phyloP scores from a whole-genome alignment of 306 rosid species.

The Fagus crenata region DNA sequence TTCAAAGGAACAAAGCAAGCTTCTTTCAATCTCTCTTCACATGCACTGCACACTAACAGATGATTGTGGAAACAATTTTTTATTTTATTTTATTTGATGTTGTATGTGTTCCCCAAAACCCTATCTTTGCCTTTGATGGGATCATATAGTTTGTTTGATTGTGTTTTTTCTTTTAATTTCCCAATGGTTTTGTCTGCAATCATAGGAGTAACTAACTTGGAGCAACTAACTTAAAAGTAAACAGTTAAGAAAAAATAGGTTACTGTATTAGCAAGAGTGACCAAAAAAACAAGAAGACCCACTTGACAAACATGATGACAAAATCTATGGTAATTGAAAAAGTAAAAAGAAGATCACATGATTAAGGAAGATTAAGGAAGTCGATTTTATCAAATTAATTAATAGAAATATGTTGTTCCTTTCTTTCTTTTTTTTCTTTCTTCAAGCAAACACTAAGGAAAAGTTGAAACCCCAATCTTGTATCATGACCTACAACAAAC shows the following conservation, averaged over 20 bases:
- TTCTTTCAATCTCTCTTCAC: constrained; percentile 24
- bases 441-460: not conserved
- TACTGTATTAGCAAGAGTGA: constrained; percentile 12
- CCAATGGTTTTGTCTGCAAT: constrained; percentile 50
- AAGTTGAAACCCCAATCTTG: not conserved
- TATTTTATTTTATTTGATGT: not conserved
- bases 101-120: not conserved
- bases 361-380: not conserved
- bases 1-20: constrained; percentile 39
- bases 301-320: not conserved
- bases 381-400: too few species aligned
- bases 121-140: constrained; percentile 23
- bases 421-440: not conserved
- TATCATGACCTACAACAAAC: not conserved
- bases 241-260: constrained; percentile 34
- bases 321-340: not conserved
- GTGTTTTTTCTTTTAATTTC: constrained; percentile 28
- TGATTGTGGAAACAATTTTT: not conserved
- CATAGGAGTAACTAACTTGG: constrained; percentile 53
- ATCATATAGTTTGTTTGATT: constrained; percentile 2
- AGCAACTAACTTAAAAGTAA: constrained; percentile 39
- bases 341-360: not conserved
- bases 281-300: not conserved
- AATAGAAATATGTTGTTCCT: too few species aligned
- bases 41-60: constrained; percentile 17